Percentiles rank a stretch among this genome's conserved stretches.
Evolutionary conservation across 768 basidiomycete species (phyloP).

Genomic region (Amanita jacksonii): DNA sequence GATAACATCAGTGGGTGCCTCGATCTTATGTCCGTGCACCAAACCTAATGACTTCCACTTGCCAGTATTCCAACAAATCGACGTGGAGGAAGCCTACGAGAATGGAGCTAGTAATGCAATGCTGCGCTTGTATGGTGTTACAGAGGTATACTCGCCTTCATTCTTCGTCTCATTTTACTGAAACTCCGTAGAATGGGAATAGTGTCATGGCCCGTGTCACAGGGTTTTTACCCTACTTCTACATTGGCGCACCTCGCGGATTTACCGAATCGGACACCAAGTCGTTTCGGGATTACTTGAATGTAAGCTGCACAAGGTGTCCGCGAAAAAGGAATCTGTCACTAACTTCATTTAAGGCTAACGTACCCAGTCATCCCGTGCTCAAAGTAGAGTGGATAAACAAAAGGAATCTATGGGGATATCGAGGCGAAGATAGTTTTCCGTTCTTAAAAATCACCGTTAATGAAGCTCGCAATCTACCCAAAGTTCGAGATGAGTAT

Average conservation of each 20-base stretch:
- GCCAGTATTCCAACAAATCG: conserved; percentile 93
- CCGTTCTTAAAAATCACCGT: conserved; percentile 84
- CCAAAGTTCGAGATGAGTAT: conserved; percentile 87
- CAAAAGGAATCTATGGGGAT: conserved; percentile 80
- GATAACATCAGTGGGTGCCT: conserved; percentile 58
- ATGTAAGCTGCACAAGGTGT: conserved; percentile 42
- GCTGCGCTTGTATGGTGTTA: conserved; percentile 84
- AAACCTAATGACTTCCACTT: background rate
- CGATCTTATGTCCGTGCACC: background rate
- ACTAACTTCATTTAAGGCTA: conserved; percentile 3
- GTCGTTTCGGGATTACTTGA: conserved; percentile 59
- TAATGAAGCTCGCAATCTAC: conserved; percentile 61
- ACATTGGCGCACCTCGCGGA: conserved; percentile 78
- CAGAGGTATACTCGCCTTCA: conserved; percentile 44
- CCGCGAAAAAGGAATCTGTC: background rate
- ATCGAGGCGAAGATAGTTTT: conserved; percentile 67
- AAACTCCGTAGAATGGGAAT: conserved; percentile 54
- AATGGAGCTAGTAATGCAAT: conserved; percentile 30
- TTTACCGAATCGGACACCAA: conserved; percentile 60
- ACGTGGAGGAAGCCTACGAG: conserved; percentile 61
- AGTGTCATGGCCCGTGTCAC: conserved; percentile 81
- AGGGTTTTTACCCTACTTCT: conserved; percentile 90
- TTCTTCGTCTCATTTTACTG: background rate
- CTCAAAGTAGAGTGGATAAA: conserved; percentile 46
- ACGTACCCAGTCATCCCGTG: conserved; percentile 22